Evolutionary conservation across 1,139 yeast genomes (phyloP).

Genomic region (Candida sp.): DNA sequence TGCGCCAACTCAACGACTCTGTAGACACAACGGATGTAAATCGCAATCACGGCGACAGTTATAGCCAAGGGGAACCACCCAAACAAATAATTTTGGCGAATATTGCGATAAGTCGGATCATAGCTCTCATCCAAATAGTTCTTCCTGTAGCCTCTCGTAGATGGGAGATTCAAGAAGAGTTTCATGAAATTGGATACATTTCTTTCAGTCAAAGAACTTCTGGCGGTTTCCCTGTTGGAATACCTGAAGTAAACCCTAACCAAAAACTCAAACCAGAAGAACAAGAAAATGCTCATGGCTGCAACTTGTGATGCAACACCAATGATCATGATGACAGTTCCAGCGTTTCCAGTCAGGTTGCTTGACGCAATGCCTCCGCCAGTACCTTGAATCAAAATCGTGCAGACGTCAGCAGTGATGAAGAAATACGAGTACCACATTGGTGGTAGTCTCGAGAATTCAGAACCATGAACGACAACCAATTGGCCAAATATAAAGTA

Average conservation of each 20-base stretch:
- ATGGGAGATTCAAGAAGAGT: constrained; percentile 26
- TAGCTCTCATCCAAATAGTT: constrained; percentile 29
- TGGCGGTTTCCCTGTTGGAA: background rate
- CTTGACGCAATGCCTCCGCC: constrained; percentile 80
- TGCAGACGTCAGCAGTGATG: constrained; percentile 64
- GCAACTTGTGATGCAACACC: constrained; percentile 82
- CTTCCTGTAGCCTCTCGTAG: constrained; percentile 16
- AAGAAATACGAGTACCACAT: constrained; percentile 74
- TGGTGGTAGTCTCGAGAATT: constrained; percentile 66
- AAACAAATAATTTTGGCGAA: constrained; percentile 45
- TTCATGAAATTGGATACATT: constrained; percentile 29
- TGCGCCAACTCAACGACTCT: constrained; percentile 77
- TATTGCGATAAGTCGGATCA: constrained; percentile 38
- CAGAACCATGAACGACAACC: constrained; percentile 67
- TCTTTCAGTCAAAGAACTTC: constrained; percentile 27
- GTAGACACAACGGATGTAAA: constrained; percentile 75
- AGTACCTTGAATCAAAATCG: constrained; percentile 76
- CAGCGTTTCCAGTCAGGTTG: constrained; percentile 50
- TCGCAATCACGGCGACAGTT: constrained; percentile 50
- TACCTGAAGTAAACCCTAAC: constrained; percentile 41
- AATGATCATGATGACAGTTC: constrained; percentile 78
- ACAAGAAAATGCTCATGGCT: constrained; percentile 67
- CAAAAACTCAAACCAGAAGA: constrained; percentile 57
- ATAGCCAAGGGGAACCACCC: constrained; percentile 52
- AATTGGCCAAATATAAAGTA: constrained; percentile 77